Evolutionary conservation across 1,284 basidiomycete species (phyloP).

Genomic region (Apiotrichum laibachii): DNA sequence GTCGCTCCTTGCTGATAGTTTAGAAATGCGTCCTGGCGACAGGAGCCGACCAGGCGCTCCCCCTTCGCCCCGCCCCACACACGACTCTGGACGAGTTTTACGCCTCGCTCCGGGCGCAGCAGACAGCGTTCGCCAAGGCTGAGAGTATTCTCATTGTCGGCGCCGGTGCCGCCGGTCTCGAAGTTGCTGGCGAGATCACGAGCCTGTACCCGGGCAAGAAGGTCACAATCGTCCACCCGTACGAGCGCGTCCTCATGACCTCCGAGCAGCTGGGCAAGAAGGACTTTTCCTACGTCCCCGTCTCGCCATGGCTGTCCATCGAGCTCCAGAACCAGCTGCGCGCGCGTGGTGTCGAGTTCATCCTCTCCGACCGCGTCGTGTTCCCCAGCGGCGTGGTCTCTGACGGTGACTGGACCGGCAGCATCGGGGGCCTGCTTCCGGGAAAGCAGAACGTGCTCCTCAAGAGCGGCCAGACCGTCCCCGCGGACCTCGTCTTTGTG

Average conservation of each 20-base stretch:
- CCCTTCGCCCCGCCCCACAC: conserved; percentile 41
- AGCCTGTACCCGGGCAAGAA: conserved; percentile 31
- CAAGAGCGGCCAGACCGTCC: conserved; percentile 35
- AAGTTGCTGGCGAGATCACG: conserved; percentile 51
- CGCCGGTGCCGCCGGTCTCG: conserved; percentile 54
- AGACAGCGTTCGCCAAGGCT: conserved; percentile 22
- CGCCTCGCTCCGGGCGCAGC: conserved; percentile 24
- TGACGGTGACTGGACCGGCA: conserved; percentile 33
- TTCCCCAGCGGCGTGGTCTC: conserved; percentile 22
- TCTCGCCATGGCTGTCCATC: conserved; percentile 35
- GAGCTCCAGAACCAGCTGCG: conserved; percentile 40
- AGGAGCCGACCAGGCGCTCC: conserved; percentile 42
- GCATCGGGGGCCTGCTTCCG: conserved; percentile 29
- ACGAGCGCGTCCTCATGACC: conserved; percentile 33
- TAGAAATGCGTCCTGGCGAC: conserved; percentile 46
- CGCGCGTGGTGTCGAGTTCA: conserved; percentile 43
- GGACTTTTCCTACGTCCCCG: conserved; percentile 26
- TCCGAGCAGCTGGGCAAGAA: conserved; percentile 17
- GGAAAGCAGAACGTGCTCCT: conserved; percentile 40
- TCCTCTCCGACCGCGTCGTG: conserved; percentile 46
- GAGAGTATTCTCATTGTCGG: conserved; percentile 49
- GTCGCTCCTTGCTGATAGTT: background rate
- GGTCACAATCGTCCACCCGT: conserved; percentile 30
- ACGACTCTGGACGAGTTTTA: conserved; percentile 28
- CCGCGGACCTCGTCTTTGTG: conserved; percentile 53